Evolutionary conservation across 176 grass and related monocot species (phyloP).

Genomic region (Avena atlantica): DNA sequence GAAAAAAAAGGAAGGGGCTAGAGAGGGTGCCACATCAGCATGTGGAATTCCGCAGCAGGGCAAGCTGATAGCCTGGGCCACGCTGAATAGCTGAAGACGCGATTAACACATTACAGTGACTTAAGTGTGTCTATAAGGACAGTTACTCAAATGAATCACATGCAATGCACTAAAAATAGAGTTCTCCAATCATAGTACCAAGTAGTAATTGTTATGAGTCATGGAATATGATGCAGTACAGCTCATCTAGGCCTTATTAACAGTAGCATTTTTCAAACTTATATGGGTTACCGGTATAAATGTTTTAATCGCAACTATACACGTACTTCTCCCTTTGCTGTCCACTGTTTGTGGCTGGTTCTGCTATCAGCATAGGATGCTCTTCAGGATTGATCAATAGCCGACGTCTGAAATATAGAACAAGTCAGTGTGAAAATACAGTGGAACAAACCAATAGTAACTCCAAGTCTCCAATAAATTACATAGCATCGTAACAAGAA

Average conservation of each 20-base stretch:
- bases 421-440: conserved; percentile 10
- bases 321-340: conserved; percentile 91
- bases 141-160: background rate
- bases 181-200: too few relatives aligned
- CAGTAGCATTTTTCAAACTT: background rate
- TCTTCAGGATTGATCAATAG: conserved; percentile 96
- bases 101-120: background rate
- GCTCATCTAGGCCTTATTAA: conserved; percentile 1
- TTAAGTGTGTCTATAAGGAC: background rate
- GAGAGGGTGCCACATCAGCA: background rate
- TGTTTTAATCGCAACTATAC: conserved; percentile 2
- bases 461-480: conserved; percentile 22
- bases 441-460: background rate
- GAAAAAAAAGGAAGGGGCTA: background rate
- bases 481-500: background rate
- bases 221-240: too few relatives aligned
- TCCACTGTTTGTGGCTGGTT: conserved; percentile 79
- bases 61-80: background rate
- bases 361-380: conserved; percentile 98
- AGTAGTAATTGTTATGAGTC: too few relatives aligned
- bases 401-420: conserved; percentile 61
- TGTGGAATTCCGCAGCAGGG: background rate
- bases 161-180: too few relatives aligned
- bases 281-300: background rate
- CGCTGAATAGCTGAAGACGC: background rate